Base-by-base conservation (phyloP, 805 yeast species). In the Clavispora vitiphila region DNA sequence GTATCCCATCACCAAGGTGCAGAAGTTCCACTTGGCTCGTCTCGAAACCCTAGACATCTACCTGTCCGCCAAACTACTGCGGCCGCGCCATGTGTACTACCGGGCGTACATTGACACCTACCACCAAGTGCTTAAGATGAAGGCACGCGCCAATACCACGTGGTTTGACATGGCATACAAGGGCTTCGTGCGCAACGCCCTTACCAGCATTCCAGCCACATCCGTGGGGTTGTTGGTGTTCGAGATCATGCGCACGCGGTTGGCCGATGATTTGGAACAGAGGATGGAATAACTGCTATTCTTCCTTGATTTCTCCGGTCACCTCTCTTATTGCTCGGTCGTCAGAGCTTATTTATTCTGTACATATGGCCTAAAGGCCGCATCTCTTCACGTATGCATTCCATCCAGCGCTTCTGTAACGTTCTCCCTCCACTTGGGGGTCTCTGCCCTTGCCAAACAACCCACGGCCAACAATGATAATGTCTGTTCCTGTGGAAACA, bases 401-500 rank as follows among this genome's bases (percentile, higher is more conserved):
- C 99, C 99, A 93, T 5, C 98, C 98, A 12, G 98, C 98, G 42
- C 77, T 75, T 65, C 84, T 80, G 65, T 93, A 93, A 57, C 99
- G 77, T 56, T 81, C 77, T 34, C 96, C 95, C 65, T 93, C 96
- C 11, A 70, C 84, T 1, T 71, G 72, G 6, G 97, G 96, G 60
- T 91, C 95, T 67, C 98, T 81, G 16, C 95, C 96, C 56, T 88
- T 86, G 11, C 93, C 98, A 61, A 86, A 89, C 42, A 93, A 72
- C 0, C 99, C 99, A 65, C 99, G 80, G 9, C 99, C 99, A n/a
- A 93, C 99, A 61, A 93, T 93, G 44, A 93, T 90, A 39, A 93
- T 77, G 62, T 93, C 99, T 2, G 95, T 76, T n/a, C 98, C 98
- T 1, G 84, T 78, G 11, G 77, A 58, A 10, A 91, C 72, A 19